These are phyloP conservation scores for Nadsonia fulvescens DNA, from an alignment of 805 yeast species.

Conservation along the genomic window DNA sequence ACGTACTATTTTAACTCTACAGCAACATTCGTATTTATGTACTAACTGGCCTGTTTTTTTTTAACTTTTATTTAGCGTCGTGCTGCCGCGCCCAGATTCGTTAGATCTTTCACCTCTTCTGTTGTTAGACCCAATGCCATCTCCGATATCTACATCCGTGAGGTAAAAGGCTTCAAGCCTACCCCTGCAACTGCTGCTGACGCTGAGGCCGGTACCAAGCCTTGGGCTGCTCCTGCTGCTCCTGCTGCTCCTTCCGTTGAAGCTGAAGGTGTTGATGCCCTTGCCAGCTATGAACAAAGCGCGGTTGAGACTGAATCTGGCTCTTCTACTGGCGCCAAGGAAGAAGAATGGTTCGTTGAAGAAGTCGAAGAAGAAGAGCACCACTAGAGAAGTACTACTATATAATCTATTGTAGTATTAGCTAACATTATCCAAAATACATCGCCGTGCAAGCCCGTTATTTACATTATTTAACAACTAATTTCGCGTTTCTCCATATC, in stretches of 20 bases:
- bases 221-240: conserved; percentile 67
- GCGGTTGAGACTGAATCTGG: conserved; percentile 22
- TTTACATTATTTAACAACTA: too few relatives aligned
- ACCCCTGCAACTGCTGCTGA: conserved; percentile 53
- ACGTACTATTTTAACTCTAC: too few relatives aligned
- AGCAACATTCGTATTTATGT: background rate
- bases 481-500: too few relatives aligned
- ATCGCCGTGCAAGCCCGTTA: too few relatives aligned
- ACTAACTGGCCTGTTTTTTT: background rate
- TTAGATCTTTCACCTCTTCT: conserved; percentile 16
- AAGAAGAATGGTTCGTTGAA: conserved; percentile 26
- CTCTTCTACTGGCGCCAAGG: conserved; percentile 10
- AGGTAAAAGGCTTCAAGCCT: conserved; percentile 80
- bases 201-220: conserved; percentile 60
- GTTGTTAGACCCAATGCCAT: conserved; percentile 33
- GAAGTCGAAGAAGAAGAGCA: conserved; percentile 20
- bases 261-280: conserved; percentile 45
- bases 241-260: conserved; percentile 74
- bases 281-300: conserved; percentile 26
- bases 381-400: conserved; percentile 13
- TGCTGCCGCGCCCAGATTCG: conserved; percentile 8
- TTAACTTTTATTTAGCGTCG: conserved; percentile 7
- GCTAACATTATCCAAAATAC: too few relatives aligned
- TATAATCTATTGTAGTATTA: conserved; percentile 1
- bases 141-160: conserved; percentile 72